Conservation (phyloP, 306 rosid species). For the Purshia tridentata region DNA sequence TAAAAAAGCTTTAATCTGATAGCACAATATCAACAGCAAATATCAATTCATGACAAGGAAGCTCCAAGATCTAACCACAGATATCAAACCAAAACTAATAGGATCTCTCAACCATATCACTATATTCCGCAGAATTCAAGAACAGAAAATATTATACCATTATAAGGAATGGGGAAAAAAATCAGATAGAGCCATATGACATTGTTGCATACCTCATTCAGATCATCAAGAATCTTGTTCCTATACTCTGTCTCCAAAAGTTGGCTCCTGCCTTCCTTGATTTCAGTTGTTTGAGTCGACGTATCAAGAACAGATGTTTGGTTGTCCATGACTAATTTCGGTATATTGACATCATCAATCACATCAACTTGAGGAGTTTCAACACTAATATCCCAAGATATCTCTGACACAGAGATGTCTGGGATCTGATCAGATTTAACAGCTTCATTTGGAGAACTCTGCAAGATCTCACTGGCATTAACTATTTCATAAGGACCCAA, state of each 20-base stretch:
- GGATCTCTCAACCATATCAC: conserved; percentile 15
- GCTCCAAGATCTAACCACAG: not conserved
- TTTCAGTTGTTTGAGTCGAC: conserved; percentile 41
- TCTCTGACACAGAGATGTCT: conserved; percentile 43
- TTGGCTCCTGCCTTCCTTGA: conserved; percentile 68
- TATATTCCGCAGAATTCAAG: conserved; percentile 1
- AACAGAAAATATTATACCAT: not conserved
- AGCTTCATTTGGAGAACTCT: conserved; percentile 45
- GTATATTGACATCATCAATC: conserved; percentile 57
- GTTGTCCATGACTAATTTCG: conserved; percentile 39
- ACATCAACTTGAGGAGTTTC: conserved; percentile 72
- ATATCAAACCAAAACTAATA: conserved; percentile 24
- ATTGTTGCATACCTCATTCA: conserved; percentile 62
- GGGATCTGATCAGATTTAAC: conserved; percentile 43
- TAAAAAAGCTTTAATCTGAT: conserved; percentile 78
- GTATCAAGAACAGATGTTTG: conserved; percentile 44
- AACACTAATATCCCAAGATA: conserved; percentile 88
- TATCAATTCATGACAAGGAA: conserved; percentile 14
- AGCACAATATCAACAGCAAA: conserved; percentile 26
- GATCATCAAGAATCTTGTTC: conserved; percentile 89
- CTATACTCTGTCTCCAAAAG: conserved; percentile 85
- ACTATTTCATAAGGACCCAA: conserved; percentile 94
- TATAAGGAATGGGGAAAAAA: not conserved
- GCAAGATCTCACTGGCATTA: conserved; percentile 61
- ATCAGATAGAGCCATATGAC: not conserved